Conservation (phyloP, 2,329 filamentous ascomycete species). For the Curvularia sp. region DNA sequence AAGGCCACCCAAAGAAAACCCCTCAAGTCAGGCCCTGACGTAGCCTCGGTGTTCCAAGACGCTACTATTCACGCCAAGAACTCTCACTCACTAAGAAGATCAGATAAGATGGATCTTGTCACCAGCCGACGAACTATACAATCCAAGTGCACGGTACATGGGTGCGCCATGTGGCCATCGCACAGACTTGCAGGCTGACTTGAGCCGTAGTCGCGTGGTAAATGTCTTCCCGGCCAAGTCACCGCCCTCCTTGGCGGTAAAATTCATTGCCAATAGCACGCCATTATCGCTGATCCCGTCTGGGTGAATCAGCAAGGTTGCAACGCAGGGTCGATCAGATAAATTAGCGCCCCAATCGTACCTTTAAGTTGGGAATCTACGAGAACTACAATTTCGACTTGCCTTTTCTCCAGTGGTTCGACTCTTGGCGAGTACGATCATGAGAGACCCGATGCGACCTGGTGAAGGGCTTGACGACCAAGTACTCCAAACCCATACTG, state of each 20-base stretch:
- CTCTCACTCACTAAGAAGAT: background rate
- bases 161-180: constrained; percentile 11
- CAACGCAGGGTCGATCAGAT: constrained; percentile 17
- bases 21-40: constrained; percentile 15
- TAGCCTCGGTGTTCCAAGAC: constrained; percentile 13
- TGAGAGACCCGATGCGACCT: constrained; percentile 22
- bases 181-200: background rate
- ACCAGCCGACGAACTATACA: background rate
- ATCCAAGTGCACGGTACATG: constrained; percentile 2
- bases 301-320: constrained; percentile 1
- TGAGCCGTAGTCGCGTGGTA: constrained; percentile 6
- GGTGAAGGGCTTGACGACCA: constrained; percentile 3
- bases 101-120: constrained; percentile 23
- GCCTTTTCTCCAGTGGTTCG: background rate
- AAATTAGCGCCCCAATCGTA: constrained; percentile 7
- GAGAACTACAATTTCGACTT: background rate
- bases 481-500: constrained; percentile 7
- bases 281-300: background rate
- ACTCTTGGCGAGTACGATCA: constrained; percentile 3
- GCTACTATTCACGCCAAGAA: constrained; percentile 10
- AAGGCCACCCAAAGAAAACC: constrained; percentile 5
- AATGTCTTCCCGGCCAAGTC: constrained; percentile 10
- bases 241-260: constrained; percentile 15
- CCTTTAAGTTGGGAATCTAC: background rate
- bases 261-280: constrained; percentile 11